phyloP scores from a whole-genome alignment of 495 filamentous ascomycete species.

The Trichocladium antarcticum region DNA sequence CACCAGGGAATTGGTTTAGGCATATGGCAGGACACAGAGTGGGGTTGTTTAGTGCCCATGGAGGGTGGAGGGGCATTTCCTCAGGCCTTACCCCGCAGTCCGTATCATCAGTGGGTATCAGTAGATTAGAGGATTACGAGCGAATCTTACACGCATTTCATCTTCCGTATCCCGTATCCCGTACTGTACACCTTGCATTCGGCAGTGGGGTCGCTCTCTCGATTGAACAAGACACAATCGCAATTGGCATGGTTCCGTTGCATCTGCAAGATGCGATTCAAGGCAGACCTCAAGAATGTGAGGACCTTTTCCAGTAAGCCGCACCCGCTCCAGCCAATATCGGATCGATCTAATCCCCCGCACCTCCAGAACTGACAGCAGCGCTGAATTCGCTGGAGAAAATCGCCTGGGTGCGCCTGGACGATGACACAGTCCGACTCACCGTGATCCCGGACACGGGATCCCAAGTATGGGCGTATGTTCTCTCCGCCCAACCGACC shows the following conservation, averaged over 20 bases:
- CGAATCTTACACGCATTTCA: too few relatives aligned
- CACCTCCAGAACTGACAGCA: slow-evolving; percentile 60
- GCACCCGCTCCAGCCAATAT: not conserved
- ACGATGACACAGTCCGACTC: slow-evolving; percentile 76
- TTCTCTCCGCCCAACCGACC: slow-evolving; percentile 10
- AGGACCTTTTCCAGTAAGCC: slow-evolving; percentile 70
- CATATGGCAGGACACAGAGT: too few relatives aligned
- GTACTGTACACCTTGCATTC: too few relatives aligned
- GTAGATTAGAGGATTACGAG: too few relatives aligned
- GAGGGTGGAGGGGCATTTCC: too few relatives aligned
- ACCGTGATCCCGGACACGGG: slow-evolving; percentile 89
- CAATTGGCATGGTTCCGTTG: not conserved
- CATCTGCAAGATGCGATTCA: slow-evolving; percentile 57
- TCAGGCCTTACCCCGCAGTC: too few relatives aligned
- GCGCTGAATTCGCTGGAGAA: slow-evolving; percentile 82
- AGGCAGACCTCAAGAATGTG: slow-evolving; percentile 67
- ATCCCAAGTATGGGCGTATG: slow-evolving; percentile 95
- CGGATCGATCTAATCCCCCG: not conserved
- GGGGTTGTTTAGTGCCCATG: too few relatives aligned
- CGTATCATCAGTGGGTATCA: too few relatives aligned
- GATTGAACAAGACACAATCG: not conserved
- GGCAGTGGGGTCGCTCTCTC: not conserved
- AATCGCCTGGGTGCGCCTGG: slow-evolving; percentile 85
- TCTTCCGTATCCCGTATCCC: too few relatives aligned
- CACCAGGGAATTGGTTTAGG: too few relatives aligned